Evolutionary conservation across 1,139 yeast genomes (phyloP).

Genomic region (Yamadazyma dendronema): DNA sequence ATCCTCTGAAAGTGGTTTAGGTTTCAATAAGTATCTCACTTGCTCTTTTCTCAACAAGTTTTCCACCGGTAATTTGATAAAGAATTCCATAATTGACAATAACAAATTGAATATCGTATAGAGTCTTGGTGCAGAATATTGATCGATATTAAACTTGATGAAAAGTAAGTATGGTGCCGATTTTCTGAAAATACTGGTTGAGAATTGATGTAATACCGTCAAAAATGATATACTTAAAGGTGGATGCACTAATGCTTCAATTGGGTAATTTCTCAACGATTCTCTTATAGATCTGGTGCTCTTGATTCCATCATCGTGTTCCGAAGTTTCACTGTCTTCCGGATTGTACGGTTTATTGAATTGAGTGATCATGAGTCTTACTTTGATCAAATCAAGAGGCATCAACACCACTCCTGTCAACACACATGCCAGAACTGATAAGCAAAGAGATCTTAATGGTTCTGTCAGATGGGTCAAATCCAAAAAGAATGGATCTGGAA

Average conservation of each 20-base stretch:
- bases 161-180: constrained; percentile 74
- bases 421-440: constrained; percentile 71
- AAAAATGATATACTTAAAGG: constrained; percentile 48
- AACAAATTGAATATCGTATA: constrained; percentile 54
- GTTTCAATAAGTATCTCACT: constrained; percentile 54
- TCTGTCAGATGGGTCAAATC: constrained; percentile 82
- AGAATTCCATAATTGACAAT: constrained; percentile 63
- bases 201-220: constrained; percentile 61
- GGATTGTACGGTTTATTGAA: constrained; percentile 23
- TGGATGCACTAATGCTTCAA: constrained; percentile 52
- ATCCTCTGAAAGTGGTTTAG: constrained; percentile 33
- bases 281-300: constrained; percentile 40
- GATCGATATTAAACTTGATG: constrained; percentile 65
- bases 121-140: constrained; percentile 60
- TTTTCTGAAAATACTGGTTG: constrained; percentile 60
- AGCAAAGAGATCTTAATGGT: constrained; percentile 62
- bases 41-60: constrained; percentile 84
- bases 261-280: constrained; percentile 36
- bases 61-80: constrained; percentile 82
- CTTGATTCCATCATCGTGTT: constrained; percentile 5
- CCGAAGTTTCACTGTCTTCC: constrained; percentile 3
- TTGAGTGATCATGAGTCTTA: constrained; percentile 70
- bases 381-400: constrained; percentile 79
- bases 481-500: constrained; percentile 89
- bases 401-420: constrained; percentile 74